Conservation (phyloP, 1,284 basidiomycete species). For the Ceratobasidium sp. region DNA sequence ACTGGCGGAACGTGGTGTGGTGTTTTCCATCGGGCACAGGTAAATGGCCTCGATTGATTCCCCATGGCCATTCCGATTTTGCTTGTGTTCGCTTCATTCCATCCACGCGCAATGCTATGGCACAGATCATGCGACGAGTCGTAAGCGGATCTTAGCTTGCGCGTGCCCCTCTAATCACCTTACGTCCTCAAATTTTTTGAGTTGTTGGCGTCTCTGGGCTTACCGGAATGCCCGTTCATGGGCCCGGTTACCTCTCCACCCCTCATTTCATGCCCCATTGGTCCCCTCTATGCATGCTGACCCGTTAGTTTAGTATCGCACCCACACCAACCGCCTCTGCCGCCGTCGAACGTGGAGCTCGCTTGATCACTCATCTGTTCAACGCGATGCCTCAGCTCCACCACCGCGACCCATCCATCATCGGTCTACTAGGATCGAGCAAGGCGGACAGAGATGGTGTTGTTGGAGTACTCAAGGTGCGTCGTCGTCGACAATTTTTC, state of each 20-base stretch:
- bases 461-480: not conserved
- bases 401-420: conserved; percentile 84
- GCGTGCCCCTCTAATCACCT: not conserved
- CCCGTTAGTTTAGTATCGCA: conserved; percentile 58
- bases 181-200: not conserved
- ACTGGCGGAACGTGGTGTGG: conserved; percentile 70
- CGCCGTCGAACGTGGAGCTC: conserved; percentile 73
- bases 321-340: conserved; percentile 70
- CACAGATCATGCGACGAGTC: not conserved
- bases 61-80: not conserved
- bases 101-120: not conserved
- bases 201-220: not conserved
- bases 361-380: conserved; percentile 90
- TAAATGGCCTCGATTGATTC: conserved; percentile 48
- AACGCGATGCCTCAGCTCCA: conserved; percentile 91
- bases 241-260: not conserved
- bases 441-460: conserved; percentile 18
- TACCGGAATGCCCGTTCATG: not conserved
- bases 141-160: not conserved
- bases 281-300: not conserved
- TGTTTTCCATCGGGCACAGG: conserved; percentile 89
- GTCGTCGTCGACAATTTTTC: not conserved
- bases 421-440: conserved; percentile 74
- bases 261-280: not conserved
- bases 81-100: not conserved